Evolutionary conservation across 352 stramenopile species (phyloP).

Genomic region (Phytophthora ramorum): DNA sequence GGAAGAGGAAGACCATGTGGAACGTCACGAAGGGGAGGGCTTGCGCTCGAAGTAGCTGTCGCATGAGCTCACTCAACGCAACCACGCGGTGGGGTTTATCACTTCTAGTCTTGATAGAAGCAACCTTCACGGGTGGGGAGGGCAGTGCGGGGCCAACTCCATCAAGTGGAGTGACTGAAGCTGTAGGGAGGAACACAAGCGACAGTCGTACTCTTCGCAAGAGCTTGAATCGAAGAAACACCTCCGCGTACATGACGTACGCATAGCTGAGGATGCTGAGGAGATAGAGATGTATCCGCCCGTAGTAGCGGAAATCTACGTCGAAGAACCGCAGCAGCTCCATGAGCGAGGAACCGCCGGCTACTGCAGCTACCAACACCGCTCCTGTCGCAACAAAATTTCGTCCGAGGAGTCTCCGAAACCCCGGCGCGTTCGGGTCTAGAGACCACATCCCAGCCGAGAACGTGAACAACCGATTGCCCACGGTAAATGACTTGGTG

Average conservation of each 20-base stretch:
- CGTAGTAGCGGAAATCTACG: background rate
- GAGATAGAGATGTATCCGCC: conserved; percentile 11
- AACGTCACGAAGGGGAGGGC: conserved; percentile 20
- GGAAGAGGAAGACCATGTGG: conserved; percentile 25
- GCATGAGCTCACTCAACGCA: conserved; percentile 7
- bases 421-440: background rate
- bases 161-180: background rate
- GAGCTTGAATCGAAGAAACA: conserved; percentile 3
- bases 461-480: conserved; percentile 22
- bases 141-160: background rate
- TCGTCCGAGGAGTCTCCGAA: conserved; percentile 8
- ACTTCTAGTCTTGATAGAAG: background rate
- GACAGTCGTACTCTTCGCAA: conserved; percentile 3
- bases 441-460: conserved; percentile 17
- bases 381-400: background rate
- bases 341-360: background rate
- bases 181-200: conserved; percentile 1
- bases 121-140: background rate
- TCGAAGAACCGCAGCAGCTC: conserved; percentile 8
- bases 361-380: background rate
- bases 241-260: conserved; percentile 15
- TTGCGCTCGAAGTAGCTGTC: conserved; percentile 11
- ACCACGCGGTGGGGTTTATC: background rate
- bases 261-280: conserved; percentile 12
- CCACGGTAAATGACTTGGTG: conserved; percentile 20